These are phyloP conservation scores for Saccharomycopsis capsularis DNA, from an alignment of 805 yeast genomes.

Conservation along the genomic window DNA sequence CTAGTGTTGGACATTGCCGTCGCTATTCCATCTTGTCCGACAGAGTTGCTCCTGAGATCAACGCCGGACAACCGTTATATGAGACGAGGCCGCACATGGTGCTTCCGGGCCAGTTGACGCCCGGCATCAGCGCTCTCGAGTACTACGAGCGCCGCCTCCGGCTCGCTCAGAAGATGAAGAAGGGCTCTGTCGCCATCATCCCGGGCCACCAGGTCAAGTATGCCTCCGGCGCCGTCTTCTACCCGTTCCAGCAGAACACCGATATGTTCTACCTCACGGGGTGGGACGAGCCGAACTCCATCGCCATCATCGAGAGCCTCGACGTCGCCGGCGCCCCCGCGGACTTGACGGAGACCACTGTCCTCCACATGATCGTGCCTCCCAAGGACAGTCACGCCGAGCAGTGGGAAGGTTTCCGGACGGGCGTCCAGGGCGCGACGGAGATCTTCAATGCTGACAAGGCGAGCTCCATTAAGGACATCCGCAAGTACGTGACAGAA, in stretches of 20 bases:
- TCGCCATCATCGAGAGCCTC: constrained; percentile 59
- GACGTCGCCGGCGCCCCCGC: constrained; percentile 44
- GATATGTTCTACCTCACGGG: constrained; percentile 85
- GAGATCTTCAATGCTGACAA: constrained; percentile 86
- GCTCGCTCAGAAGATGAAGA: constrained; percentile 53
- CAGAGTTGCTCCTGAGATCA: constrained; percentile 34
- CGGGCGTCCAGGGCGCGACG: constrained; percentile 76
- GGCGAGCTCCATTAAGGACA: constrained; percentile 44
- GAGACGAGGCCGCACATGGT: constrained; percentile 80
- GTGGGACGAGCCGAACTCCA: constrained; percentile 84
- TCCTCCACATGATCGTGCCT: constrained; percentile 78
- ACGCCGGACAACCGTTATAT: constrained; percentile 78
- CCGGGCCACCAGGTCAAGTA: constrained; percentile 67
- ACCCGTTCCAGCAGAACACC: constrained; percentile 88
- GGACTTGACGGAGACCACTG: constrained; percentile 26
- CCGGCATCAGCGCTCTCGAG: constrained; percentile 80
- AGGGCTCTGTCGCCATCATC: constrained; percentile 61
- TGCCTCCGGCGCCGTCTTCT: constrained; percentile 87
- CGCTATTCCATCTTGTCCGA: not conserved
- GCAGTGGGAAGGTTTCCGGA: constrained; percentile 92
- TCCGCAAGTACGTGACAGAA: constrained; percentile 38
- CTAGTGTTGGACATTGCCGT: not conserved
- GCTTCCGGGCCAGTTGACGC: constrained; percentile 73
- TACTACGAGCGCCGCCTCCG: constrained; percentile 63
- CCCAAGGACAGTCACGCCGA: constrained; percentile 72